These are phyloP conservation scores for Paraconiothyrium sp. DNA, from an alignment of 2,329 filamentous ascomycete species.

Conservation along the genomic window DNA sequence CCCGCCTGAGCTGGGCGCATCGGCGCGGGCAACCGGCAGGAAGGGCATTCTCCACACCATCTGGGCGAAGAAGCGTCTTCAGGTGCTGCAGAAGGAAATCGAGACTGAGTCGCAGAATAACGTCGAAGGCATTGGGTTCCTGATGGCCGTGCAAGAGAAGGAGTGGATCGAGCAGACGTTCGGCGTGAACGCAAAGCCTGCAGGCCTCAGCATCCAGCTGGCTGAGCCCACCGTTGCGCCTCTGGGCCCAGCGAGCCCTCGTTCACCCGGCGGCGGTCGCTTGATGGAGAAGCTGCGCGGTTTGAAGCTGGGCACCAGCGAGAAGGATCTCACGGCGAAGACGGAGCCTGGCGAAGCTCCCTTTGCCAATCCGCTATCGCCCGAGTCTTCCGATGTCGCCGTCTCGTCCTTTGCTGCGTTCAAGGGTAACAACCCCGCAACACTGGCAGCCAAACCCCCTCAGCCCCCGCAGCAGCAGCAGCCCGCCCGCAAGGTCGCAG, in stretches of 20 bases:
- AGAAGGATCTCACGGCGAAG: constrained; percentile 68
- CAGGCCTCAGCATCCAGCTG: constrained; percentile 49
- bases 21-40: constrained; percentile 72
- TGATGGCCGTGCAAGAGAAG: constrained; percentile 85
- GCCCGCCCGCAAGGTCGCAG: constrained; percentile 45
- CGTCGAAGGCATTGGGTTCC: constrained; percentile 80
- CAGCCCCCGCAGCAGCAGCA: constrained; percentile 46
- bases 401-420: constrained; percentile 69
- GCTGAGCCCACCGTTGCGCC: constrained; percentile 50
- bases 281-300: constrained; percentile 83
- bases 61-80: constrained; percentile 85
- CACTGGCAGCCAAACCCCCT: constrained; percentile 54
- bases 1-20: constrained; percentile 75
- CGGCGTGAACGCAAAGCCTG: constrained; percentile 62
- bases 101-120: constrained; percentile 76
- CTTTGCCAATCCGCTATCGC: constrained; percentile 64
- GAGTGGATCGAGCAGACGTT: constrained; percentile 88
- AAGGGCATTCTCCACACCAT: constrained; percentile 88
- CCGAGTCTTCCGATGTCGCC: constrained; percentile 70
- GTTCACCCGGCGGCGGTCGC: constrained; percentile 71
- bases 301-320: constrained; percentile 78
- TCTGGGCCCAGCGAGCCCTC: constrained; percentile 68
- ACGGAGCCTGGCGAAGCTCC: constrained; percentile 33
- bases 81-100: constrained; percentile 80
- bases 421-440: constrained; percentile 56